Percentiles rank a stretch among this genome's conserved stretches.
Evolutionary conservation across 768 basidiomycete genomes (phyloP).

Genomic region (Pleurotus tuoliensis): DNA sequence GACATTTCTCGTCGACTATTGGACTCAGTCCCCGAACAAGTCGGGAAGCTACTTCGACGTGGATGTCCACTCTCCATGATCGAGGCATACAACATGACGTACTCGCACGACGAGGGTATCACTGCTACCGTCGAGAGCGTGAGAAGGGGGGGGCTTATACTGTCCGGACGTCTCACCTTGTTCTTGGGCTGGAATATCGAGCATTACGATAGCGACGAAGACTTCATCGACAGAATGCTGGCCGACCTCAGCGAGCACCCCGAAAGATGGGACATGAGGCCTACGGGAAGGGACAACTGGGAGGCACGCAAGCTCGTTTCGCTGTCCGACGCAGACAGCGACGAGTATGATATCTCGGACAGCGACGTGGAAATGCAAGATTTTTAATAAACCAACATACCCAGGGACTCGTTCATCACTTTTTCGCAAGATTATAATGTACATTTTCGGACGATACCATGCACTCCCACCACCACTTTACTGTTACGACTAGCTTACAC

Average conservation of each 20-base stretch:
- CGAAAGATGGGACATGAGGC: slow-evolving; percentile 29
- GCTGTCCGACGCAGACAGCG: slow-evolving; percentile 20
- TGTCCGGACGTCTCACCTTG: slow-evolving; percentile 29
- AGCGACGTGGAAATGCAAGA: slow-evolving; percentile 19
- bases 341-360: slow-evolving; percentile 31
- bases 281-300: slow-evolving; percentile 20
- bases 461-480: too few relatives aligned
- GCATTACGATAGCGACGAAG: slow-evolving; percentile 40
- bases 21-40: background rate
- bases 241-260: slow-evolving; percentile 27
- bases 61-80: slow-evolving; percentile 54
- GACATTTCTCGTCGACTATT: background rate
- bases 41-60: slow-evolving; percentile 12
- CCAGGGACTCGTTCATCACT: too few relatives aligned
- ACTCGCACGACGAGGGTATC: slow-evolving; percentile 52
- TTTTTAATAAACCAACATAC: background rate
- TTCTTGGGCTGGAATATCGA: slow-evolving; percentile 70
- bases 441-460: too few relatives aligned
- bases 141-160: slow-evolving; percentile 3
- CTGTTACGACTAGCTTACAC: too few relatives aligned
- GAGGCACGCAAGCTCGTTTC: slow-evolving; percentile 31
- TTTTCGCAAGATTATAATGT: too few relatives aligned
- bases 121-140: slow-evolving; percentile 29
- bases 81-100: slow-evolving; percentile 48
- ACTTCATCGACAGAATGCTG: slow-evolving; percentile 39